Conservation (phyloP, 2,329 filamentous ascomycete species). For the Diplocarpon rosae region DNA sequence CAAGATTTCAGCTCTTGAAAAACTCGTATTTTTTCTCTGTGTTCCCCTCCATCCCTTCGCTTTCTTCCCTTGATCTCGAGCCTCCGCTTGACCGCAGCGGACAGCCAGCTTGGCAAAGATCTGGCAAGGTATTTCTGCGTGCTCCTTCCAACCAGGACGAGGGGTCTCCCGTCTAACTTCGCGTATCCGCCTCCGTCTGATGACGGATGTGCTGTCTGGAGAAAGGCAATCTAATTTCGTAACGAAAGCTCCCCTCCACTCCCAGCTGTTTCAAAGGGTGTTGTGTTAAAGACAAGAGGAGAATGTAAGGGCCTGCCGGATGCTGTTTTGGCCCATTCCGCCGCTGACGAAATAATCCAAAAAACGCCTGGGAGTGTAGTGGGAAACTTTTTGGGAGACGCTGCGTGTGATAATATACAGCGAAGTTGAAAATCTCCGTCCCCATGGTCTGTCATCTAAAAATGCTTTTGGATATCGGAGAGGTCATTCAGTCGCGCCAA, state of each 20-base stretch:
- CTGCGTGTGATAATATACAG: background rate
- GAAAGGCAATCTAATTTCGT: no score
- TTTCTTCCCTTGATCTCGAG: background rate
- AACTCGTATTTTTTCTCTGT: slow-evolving; percentile 16
- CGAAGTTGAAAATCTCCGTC: background rate
- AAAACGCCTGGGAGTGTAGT: slow-evolving; percentile 2
- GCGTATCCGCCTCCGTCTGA: no score
- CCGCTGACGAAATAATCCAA: slow-evolving; percentile 10
- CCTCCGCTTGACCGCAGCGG: no score
- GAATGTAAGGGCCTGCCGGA: background rate
- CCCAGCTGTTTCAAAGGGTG: no score
- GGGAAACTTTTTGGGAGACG: background rate
- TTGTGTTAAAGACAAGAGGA: no score
- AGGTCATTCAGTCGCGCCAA: slow-evolving; percentile 33
- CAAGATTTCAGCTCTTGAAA: slow-evolving; percentile 26
- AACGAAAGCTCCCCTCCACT: no score
- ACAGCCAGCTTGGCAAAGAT: no score
- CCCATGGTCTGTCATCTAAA: no score
- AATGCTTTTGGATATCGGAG: background rate
- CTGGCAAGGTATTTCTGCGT: no score
- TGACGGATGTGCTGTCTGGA: no score
- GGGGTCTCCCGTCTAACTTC: no score
- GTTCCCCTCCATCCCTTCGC: background rate
- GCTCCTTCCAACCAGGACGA: no score
- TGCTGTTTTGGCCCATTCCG: background rate